phyloP scores from a whole-genome alignment of 2,329 filamentous ascomycete genomes.

The Colletotrichum truncatum region DNA sequence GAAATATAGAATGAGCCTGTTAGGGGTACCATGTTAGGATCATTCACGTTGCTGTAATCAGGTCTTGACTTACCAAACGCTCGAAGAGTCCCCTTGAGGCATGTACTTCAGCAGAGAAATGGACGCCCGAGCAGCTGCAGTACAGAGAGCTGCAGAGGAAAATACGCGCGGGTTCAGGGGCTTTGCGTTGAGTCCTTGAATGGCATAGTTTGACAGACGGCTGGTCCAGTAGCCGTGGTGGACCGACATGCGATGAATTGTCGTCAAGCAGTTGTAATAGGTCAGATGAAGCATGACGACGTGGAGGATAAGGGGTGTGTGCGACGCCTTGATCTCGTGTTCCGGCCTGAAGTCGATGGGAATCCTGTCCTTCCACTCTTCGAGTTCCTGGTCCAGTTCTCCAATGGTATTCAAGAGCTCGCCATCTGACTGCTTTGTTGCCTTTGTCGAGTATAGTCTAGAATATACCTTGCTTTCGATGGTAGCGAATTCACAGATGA shows the following conservation, averaged over 20 bases:
- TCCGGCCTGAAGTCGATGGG: constrained; percentile 97
- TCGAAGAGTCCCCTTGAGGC: constrained; percentile 92
- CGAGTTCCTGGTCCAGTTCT: constrained; percentile 87
- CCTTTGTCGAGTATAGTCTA: constrained; percentile 90
- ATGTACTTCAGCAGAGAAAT: constrained; percentile 97
- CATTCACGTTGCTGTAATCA: background rate
- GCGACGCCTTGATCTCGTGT: constrained; percentile 91
- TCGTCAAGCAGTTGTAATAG: constrained; percentile 98
- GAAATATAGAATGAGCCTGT: constrained; percentile 91
- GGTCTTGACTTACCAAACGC: constrained; percentile 82
- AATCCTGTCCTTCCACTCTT: constrained; percentile 96
- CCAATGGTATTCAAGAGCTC: constrained; percentile 96
- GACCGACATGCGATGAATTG: constrained; percentile 97
- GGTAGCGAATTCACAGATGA: constrained; percentile 89
- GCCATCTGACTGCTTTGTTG: constrained; percentile 89
- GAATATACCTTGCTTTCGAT: constrained; percentile 97
- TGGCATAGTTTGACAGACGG: constrained; percentile 91
- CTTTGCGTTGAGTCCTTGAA: constrained; percentile 89
- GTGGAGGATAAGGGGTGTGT: constrained; percentile 93
- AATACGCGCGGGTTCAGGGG: constrained; percentile 95
- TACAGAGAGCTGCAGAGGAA: constrained; percentile 90
- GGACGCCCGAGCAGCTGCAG: constrained; percentile 89
- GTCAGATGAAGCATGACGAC: constrained; percentile 94
- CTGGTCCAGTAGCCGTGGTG: constrained; percentile 99
- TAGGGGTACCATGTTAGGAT: constrained; percentile 38